Evolutionary conservation across 768 basidiomycete species (phyloP), one percentile per base, ranked within the genome.

Genomic region (Podaxis sp.): DNA sequence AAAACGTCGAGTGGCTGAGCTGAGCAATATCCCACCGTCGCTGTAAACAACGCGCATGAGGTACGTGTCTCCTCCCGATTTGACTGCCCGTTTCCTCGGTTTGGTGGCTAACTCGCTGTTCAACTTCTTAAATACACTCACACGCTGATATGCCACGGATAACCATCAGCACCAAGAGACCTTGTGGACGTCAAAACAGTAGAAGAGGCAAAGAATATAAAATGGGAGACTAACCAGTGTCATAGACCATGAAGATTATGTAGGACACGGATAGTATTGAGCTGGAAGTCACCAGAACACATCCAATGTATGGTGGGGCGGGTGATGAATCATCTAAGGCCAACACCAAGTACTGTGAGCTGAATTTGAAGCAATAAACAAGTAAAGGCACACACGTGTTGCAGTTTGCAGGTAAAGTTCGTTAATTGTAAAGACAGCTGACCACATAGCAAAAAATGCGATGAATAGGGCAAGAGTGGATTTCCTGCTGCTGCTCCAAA

Each of bases 181-280:
- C 57, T 58, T 30, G 30, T 7, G 8, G 17, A 24, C 20, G 20
- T 37, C 3, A 49, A 7, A n/a, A 26, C 22, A n/a, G n/a, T 12
- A 13, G n/a, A 49, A 13, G n/a, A 28, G 22, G 13, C 10, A 33
- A 28, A 30, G 48, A 24, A 48, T 5, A 24, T 8, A 36, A 6
- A 22, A 0, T 11, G 15, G 7, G 13, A 7, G 22, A 51, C 62
- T 1, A 30, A 63, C 62, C 28, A 15, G 49, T 46, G 26, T 63
- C 62, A 30, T 57, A 63, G 22, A 22, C 46, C 44, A 49, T 57
- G 6, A 57, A n/a, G 15, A 63, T 41, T 5, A 63, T 36, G 24
- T 40, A 63, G 22, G 8, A 13, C n/a, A 52, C 33, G 2, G 53
- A 22, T 12, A 60, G 58, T 4, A 60, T 24, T 28, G 38, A 30